Conservation (phyloP, 306 rosid species). For the Oemleria cerasiformis region DNA sequence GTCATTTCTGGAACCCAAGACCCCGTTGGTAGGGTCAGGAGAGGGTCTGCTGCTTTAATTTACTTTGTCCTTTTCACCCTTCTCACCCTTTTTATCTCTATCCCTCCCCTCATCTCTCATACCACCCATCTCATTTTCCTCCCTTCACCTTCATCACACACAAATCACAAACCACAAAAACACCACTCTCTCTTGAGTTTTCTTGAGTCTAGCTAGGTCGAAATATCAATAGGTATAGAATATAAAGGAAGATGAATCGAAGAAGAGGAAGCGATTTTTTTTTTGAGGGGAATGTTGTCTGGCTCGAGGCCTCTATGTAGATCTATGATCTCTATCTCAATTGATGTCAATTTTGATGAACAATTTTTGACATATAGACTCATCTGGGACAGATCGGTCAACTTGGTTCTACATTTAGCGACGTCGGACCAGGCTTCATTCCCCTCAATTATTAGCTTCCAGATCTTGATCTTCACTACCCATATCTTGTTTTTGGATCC, state of each 20-base stretch:
- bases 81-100: slow-evolving; percentile 33
- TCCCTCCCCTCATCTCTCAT: slow-evolving; percentile 24
- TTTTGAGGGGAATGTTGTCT: slow-evolving; percentile 68
- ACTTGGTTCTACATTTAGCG: slow-evolving; percentile 17
- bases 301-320: slow-evolving; percentile 52
- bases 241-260: neutral
- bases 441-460: slow-evolving; percentile 58
- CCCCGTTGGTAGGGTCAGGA: slow-evolving; percentile 36
- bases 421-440: slow-evolving; percentile 76
- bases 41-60: slow-evolving; percentile 27
- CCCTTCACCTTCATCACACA: slow-evolving; percentile 16
- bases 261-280: slow-evolving; percentile 11
- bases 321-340: slow-evolving; percentile 27
- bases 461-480: neutral
- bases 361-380: slow-evolving; percentile 8
- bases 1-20: slow-evolving; percentile 38
- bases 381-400: slow-evolving; percentile 13
- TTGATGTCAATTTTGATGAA: neutral
- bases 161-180: neutral
- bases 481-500: neutral
- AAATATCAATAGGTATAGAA: neutral
- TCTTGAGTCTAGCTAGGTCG: neutral
- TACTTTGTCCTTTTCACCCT: slow-evolving; percentile 36
- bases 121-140: slow-evolving; percentile 22
- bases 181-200: neutral